Evolutionary conservation across 345 rosid species (phyloP), one percentile per base, ranked within the genome.

Genomic region (Arabidopsis suecica): DNA sequence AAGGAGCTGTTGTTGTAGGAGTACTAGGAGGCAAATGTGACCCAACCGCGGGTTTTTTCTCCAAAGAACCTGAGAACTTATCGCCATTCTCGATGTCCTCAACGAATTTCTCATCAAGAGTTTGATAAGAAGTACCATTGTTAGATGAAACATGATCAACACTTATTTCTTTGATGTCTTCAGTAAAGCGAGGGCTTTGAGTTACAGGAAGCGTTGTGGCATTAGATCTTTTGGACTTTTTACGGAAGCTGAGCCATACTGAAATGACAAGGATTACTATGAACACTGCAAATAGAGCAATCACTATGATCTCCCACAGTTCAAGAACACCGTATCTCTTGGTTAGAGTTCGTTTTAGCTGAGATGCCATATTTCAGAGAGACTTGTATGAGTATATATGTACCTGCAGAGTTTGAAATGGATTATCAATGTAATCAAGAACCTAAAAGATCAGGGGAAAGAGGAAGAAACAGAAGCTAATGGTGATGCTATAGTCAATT

Each of bases 161-260:
- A 48, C 86, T 78, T 66, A 94, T 91, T 77, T 90, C 98, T 82
- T 90, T 94, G 76, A 94, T 90, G 77, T 94, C 97, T 71, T 91
- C 93, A 0, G 93, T 81, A 70, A 81, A 61, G 4, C 64, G 74
- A 33, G 89, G 87, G 36, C 71, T 69, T 74, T 82, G 87, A 42
- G 79, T 83, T 13, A 81, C 51, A 22, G 95, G 91, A 72, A 86
- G 90, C 54, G 57, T 59, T 51, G 54, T 63, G 75, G 42, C 58
- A 76, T 75, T 84, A n/a, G 78, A 70, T 76, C 78, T 84, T 76
- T 68, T 86, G 4, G 92, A 84, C 75, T 87, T 94, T 84, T 84
- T 89, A 49, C 93, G 84, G 72, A 86, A 88, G 72, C 84, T 85
- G 63, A 89, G 84, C 89, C 98, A 93, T 11, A 93, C 62, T 0